Evolutionary conservation across 176 grass and related monocot species (phyloP).

Genomic region (Canna indica): DNA sequence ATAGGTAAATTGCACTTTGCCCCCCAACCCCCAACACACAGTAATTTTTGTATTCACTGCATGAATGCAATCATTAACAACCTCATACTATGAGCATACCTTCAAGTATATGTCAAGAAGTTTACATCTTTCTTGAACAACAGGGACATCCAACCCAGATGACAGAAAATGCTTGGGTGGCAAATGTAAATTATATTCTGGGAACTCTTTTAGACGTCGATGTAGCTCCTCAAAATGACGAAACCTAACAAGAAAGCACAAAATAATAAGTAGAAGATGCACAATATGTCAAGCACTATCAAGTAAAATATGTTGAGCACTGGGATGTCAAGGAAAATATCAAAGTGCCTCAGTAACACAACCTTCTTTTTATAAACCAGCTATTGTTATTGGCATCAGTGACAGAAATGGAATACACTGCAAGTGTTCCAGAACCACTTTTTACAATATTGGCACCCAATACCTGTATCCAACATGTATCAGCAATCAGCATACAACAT

Average conservation of each 20-base stretch:
- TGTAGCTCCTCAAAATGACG: conserved; percentile 99
- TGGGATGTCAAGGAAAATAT: neutral
- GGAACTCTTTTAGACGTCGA: conserved; percentile 88
- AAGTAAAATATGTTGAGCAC: neutral
- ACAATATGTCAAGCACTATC: neutral
- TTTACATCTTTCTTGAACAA: conserved; percentile 92
- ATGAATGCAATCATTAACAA: neutral
- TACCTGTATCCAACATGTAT: conserved; percentile 39
- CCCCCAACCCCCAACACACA: too few relatives aligned
- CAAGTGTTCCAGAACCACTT: conserved; percentile 98
- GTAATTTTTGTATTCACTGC: too few relatives aligned
- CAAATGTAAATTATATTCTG: conserved; percentile 85
- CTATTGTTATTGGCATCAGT: conserved; percentile 74
- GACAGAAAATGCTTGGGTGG: conserved; percentile 97
- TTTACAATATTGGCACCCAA: conserved; percentile 90
- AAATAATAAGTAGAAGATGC: neutral
- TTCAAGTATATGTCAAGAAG: conserved; percentile 92
- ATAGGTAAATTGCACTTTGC: too few relatives aligned
- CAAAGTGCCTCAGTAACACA: neutral
- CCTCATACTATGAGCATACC: conserved; percentile 30
- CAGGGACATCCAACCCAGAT: conserved; percentile 82
- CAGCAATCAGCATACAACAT: neutral
- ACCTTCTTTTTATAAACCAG: conserved; percentile 99
- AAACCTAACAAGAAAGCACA: conserved; percentile 51
- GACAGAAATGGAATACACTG: conserved; percentile 88